phyloP scores from a whole-genome alignment of 805 yeast species.

The Pachysolen tannophilus region DNA sequence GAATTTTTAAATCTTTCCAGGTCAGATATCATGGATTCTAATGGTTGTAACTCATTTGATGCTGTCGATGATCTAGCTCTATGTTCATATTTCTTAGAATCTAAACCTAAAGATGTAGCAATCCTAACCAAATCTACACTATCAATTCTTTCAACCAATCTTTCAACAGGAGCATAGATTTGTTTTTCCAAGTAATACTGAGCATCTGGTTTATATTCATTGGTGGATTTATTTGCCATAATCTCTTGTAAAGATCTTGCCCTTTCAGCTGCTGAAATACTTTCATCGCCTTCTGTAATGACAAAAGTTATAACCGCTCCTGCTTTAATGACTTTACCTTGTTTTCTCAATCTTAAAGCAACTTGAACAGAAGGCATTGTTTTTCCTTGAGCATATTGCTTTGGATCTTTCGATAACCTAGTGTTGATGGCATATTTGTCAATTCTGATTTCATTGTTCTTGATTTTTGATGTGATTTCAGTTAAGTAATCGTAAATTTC shows the following conservation, averaged over 20 bases:
- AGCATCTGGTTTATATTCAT: slow-evolving; percentile 60
- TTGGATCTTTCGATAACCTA: slow-evolving; percentile 84
- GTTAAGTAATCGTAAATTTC: slow-evolving; percentile 69
- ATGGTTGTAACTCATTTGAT: slow-evolving; percentile 49
- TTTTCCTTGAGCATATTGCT: slow-evolving; percentile 70
- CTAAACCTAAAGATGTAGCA: slow-evolving; percentile 73
- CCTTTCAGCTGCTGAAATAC: slow-evolving; percentile 54
- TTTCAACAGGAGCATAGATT: slow-evolving; percentile 81
- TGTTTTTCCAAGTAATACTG: slow-evolving; percentile 81
- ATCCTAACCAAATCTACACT: slow-evolving; percentile 78
- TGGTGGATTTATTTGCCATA: slow-evolving; percentile 31
- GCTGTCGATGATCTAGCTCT: slow-evolving; percentile 28
- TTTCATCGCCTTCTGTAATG: slow-evolving; percentile 48
- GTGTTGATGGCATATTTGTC: slow-evolving; percentile 76
- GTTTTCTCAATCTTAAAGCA: slow-evolving; percentile 71
- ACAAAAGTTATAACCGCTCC: slow-evolving; percentile 88
- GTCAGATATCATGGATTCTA: slow-evolving; percentile 77
- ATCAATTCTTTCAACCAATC: slow-evolving; percentile 77
- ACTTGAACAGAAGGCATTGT: slow-evolving; percentile 86
- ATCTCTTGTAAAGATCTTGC: slow-evolving; percentile 80
- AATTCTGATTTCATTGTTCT: slow-evolving; percentile 51
- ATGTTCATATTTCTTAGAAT: slow-evolving; percentile 51
- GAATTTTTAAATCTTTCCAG: slow-evolving; percentile 72
- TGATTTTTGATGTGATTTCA: slow-evolving; percentile 47
- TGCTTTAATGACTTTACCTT: slow-evolving; percentile 80